Conservation (phyloP, 2,329 filamentous ascomycete genomes). For the Trichoderma koningii region DNA sequence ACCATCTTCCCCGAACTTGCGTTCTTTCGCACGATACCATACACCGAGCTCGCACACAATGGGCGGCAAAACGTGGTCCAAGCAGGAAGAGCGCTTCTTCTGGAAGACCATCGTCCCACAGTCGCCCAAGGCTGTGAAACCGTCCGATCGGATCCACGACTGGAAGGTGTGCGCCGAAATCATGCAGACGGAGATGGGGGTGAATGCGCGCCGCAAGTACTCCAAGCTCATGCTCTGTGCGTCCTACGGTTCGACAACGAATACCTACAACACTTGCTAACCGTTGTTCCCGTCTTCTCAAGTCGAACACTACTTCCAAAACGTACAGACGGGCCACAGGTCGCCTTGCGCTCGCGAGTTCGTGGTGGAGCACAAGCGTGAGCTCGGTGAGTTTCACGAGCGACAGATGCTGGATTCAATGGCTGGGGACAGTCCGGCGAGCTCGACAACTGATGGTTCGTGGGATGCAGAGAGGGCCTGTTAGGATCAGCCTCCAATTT, state of each 20-base stretch:
- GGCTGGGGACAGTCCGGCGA: neutral
- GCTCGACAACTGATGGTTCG: neutral
- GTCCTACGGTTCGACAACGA: slow-evolving; percentile 27
- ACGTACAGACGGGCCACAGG: slow-evolving; percentile 41
- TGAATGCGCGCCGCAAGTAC: slow-evolving; percentile 43
- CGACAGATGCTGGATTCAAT: neutral
- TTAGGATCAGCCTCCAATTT: neutral
- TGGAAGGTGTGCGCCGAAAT: slow-evolving; percentile 44
- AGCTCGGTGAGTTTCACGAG: slow-evolving; percentile 32
- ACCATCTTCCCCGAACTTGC: neutral
- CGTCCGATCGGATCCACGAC: slow-evolving; percentile 30
- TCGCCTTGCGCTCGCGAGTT: slow-evolving; percentile 44
- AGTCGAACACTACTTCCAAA: slow-evolving; percentile 53
- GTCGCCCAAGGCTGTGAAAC: slow-evolving; percentile 40
- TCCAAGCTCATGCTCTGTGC: slow-evolving; percentile 46
- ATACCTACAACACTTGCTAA: neutral
- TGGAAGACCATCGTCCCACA: slow-evolving; percentile 47
- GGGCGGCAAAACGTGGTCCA: slow-evolving; percentile 55
- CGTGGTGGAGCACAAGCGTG: slow-evolving; percentile 39
- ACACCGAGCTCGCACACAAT: slow-evolving; percentile 38
- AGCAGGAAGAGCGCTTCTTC: slow-evolving; percentile 51
- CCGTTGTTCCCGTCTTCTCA: slow-evolving; percentile 14
- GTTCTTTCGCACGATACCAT: neutral
- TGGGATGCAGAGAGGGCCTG: neutral
- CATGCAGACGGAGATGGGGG: slow-evolving; percentile 45